phyloP scores from a whole-genome alignment of 23 red algal genomes.

The Gracilaria domingensis region DNA sequence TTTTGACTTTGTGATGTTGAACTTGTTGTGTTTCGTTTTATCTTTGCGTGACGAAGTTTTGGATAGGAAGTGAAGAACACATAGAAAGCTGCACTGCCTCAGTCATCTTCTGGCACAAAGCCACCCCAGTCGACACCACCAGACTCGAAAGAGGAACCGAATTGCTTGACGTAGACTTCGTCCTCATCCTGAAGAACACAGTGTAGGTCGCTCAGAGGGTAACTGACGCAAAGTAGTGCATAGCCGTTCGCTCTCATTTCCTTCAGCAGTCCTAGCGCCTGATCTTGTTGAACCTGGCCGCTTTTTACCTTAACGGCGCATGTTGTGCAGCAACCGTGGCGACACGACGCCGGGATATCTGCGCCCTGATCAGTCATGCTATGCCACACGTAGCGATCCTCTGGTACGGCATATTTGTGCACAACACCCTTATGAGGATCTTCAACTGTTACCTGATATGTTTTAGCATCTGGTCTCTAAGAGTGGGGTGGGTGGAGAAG shows the following conservation, averaged over 20 bases:
- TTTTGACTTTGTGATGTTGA: not conserved
- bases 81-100: not conserved
- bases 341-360: constrained; percentile 87
- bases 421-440: constrained; percentile 50
- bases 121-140: constrained; percentile 97
- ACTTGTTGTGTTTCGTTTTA: not conserved
- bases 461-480: constrained; percentile 61
- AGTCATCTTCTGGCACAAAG: constrained; percentile 88
- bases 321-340: constrained; percentile 98
- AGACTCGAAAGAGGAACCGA: constrained; percentile 86
- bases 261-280: constrained; percentile 87
- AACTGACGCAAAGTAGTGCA: constrained; percentile 91
- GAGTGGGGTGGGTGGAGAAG: not conserved
- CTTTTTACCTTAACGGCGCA: constrained; percentile 86
- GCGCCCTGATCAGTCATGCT: constrained; percentile 85
- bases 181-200: constrained; percentile 92
- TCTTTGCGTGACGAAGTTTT: not conserved
- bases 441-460: constrained; percentile 83
- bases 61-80: not conserved
- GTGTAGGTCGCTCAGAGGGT: constrained; percentile 84
- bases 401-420: constrained; percentile 74
- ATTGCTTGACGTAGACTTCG: constrained; percentile 98
- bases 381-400: constrained; percentile 98
- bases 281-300: constrained; percentile 72
- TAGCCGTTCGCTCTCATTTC: constrained; percentile 90